Conservation (phyloP, 1,139 yeast genomes). For the Magnusiomyces fungicola region DNA sequence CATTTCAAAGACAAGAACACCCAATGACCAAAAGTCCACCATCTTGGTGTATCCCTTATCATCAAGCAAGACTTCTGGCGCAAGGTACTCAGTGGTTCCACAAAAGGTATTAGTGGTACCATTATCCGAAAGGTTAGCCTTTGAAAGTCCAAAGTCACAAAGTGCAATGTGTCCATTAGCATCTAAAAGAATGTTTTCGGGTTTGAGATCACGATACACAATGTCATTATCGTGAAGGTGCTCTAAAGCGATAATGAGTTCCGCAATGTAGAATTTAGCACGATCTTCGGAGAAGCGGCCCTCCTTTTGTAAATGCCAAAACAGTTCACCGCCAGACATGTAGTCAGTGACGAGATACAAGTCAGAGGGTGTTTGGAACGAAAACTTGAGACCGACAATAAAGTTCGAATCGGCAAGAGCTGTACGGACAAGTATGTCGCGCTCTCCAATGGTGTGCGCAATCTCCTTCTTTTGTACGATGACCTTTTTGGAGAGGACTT, state of each 20-base stretch:
- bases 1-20: conserved; percentile 91
- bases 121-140: conserved; percentile 77
- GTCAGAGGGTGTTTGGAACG: conserved; percentile 91
- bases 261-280: conserved; percentile 95
- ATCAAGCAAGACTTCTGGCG: conserved; percentile 86
- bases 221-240: conserved; percentile 89
- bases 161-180: conserved; percentile 97
- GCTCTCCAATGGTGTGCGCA: conserved; percentile 95
- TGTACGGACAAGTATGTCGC: conserved; percentile 88
- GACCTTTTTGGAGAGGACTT: conserved; percentile 85
- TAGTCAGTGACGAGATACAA: conserved; percentile 90
- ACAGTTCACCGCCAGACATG: conserved; percentile 97
- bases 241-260: conserved; percentile 82
- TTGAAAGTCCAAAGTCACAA: conserved; percentile 94
- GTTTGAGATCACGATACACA: conserved; percentile 90
- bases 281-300: conserved; percentile 88
- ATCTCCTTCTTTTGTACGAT: conserved; percentile 95
- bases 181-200: conserved; percentile 87
- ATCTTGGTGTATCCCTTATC: conserved; percentile 94
- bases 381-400: conserved; percentile 89
- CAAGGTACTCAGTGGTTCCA: conserved; percentile 95
- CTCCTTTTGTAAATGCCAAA: conserved; percentile 96
- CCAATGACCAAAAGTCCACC: conserved; percentile 98
- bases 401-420: conserved; percentile 76
- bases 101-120: conserved; percentile 98